A percentile compares a stretch with the other conserved stretches of the same genome.
phyloP scores from a whole-genome alignment of 148 eudicot genomes.

The Mesembryanthemum crystallinum region DNA sequence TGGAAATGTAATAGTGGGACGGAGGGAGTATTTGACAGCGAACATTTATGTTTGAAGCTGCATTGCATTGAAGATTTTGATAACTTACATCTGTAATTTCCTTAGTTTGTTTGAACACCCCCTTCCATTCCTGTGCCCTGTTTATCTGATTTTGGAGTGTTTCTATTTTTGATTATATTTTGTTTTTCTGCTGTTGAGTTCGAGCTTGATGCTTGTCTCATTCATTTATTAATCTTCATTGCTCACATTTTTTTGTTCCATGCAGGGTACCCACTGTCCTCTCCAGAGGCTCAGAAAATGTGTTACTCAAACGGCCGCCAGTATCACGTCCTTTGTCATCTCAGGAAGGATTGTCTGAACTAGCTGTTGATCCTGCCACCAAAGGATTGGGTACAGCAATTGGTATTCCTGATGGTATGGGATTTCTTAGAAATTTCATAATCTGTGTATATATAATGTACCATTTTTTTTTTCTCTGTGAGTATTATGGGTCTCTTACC shows the following conservation, averaged over 20 bases:
- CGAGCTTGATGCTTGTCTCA: slow-evolving; percentile 6
- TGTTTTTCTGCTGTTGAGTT: background rate
- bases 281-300: slow-evolving; percentile 60
- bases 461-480: background rate
- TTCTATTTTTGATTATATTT: background rate
- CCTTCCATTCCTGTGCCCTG: background rate
- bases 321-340: slow-evolving; percentile 52
- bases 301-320: slow-evolving; percentile 70
- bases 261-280: slow-evolving; percentile 48
- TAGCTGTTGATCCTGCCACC: slow-evolving; percentile 41
- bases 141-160: background rate
- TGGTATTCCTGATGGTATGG: slow-evolving; percentile 62
- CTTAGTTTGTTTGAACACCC: background rate
- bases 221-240: background rate
- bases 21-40: no score
- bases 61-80: background rate
- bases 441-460: background rate
- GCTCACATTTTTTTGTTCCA: background rate
- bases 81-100: background rate
- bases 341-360: slow-evolving; percentile 62
- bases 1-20: no score
- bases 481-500: background rate
- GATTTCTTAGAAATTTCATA: background rate
- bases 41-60: no score
- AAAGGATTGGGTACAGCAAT: slow-evolving; percentile 43